These are phyloP conservation scores for Tillandsia leiboldiana DNA, from an alignment of 176 grass and related monocot species.

Conservation along the genomic window DNA sequence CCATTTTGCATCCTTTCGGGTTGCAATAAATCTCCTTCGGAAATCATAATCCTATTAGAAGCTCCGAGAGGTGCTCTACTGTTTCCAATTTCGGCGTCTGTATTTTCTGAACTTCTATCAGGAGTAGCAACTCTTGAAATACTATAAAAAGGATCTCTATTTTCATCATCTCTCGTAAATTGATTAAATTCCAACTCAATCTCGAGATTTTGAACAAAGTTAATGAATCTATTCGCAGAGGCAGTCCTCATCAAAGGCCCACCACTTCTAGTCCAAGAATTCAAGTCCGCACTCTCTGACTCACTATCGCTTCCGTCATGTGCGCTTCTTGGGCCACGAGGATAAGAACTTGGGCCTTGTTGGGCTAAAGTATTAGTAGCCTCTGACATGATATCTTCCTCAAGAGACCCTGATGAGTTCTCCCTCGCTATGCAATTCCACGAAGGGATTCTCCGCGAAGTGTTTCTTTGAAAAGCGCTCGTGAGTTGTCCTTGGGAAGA, in stretches of 20 bases:
- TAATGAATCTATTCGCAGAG: constrained; percentile 80
- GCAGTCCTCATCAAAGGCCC: constrained; percentile 93
- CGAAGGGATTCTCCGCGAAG: constrained; percentile 90
- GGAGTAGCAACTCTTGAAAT: constrained; percentile 23
- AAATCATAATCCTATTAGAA: constrained; percentile 55
- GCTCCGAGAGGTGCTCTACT: constrained; percentile 25
- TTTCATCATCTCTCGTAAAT: constrained; percentile 30
- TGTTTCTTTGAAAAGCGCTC: constrained; percentile 41
- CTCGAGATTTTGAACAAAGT: constrained; percentile 89
- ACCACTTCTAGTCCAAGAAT: constrained; percentile 89
- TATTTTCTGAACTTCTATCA: constrained; percentile 44
- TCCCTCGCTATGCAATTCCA: constrained; percentile 99
- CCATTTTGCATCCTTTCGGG: constrained; percentile 76
- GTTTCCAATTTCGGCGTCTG: constrained; percentile 24
- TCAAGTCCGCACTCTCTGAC: constrained; percentile 67
- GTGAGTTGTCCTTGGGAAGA: constrained; percentile 48
- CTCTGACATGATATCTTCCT: constrained; percentile 51
- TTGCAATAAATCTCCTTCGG: constrained; percentile 90
- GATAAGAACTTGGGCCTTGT: constrained; percentile 25
- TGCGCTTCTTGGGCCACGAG: constrained; percentile 25
- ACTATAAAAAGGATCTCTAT: constrained; percentile 22
- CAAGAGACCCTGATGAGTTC: constrained; percentile 85
- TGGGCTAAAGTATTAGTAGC: constrained; percentile 17
- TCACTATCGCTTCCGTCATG: constrained; percentile 88
- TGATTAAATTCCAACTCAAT: constrained; percentile 49